These are phyloP conservation scores for Malus asiatica DNA, from an alignment of 306 rosid species.

Conservation along the genomic window DNA sequence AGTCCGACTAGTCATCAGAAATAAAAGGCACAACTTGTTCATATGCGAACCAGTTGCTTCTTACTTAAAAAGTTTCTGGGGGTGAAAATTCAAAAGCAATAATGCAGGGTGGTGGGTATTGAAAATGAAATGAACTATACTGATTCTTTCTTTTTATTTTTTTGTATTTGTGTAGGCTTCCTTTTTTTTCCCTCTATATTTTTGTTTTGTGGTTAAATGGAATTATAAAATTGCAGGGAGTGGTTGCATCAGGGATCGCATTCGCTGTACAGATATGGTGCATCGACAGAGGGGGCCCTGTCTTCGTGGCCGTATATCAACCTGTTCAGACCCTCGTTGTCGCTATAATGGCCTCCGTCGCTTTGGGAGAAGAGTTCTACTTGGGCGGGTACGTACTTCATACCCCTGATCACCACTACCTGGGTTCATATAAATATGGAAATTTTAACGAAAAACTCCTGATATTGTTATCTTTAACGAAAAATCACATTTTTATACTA, in stretches of 20 bases:
- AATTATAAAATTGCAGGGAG: slow-evolving; percentile 50
- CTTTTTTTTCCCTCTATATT: neutral
- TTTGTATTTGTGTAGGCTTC: neutral
- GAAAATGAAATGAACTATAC: neutral
- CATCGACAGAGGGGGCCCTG: slow-evolving; percentile 99
- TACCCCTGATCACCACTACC: neutral
- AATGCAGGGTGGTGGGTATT: slow-evolving; percentile 2
- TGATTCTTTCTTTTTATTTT: neutral
- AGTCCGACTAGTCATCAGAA: neutral
- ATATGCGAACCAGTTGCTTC: neutral
- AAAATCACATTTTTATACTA: too few species aligned
- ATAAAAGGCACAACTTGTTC: slow-evolving; percentile 5
- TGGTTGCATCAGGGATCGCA: slow-evolving; percentile 96
- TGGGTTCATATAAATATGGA: too few species aligned
- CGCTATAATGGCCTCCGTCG: slow-evolving; percentile 91
- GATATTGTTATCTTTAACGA: rapidly evolving
- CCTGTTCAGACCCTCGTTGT: slow-evolving; percentile 98
- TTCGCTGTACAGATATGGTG: slow-evolving; percentile 99
- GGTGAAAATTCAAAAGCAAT: neutral
- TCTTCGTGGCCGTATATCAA: slow-evolving; percentile 93
- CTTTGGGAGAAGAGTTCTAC: slow-evolving; percentile 91
- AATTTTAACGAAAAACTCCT: too few species aligned
- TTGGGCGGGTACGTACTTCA: slow-evolving; percentile 60
- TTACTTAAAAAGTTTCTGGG: neutral
- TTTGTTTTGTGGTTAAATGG: neutral